These are phyloP conservation scores for Cystobasidium onofrii DNA, from an alignment of 768 basidiomycete species.

Conservation along the genomic window DNA sequence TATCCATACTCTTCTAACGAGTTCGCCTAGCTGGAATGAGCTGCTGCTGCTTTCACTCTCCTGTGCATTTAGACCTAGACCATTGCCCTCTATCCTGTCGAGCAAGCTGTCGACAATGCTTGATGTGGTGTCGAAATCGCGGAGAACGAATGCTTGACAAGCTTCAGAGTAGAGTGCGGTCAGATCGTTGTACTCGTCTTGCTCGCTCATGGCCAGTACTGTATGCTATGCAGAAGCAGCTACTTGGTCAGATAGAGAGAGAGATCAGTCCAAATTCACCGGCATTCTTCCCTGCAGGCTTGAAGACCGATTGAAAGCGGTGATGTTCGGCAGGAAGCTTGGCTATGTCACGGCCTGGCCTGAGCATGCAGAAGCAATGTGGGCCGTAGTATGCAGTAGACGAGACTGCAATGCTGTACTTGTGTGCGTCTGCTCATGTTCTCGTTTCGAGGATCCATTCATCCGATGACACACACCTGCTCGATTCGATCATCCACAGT, in stretches of 20 bases:
- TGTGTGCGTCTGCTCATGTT: too few relatives aligned
- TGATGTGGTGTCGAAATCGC: not conserved
- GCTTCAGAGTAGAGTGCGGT: conserved; percentile 20
- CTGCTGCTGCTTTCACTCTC: not conserved
- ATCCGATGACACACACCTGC: not conserved
- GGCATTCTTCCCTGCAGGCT: too few relatives aligned
- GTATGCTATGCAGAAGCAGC: too few relatives aligned
- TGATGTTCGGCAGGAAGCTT: too few relatives aligned
- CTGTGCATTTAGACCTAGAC: not conserved
- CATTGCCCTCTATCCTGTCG: not conserved
- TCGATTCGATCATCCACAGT: not conserved
- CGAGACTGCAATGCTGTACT: too few relatives aligned
- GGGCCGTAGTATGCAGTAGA: too few relatives aligned
- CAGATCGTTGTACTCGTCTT: not conserved
- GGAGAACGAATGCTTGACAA: conserved; percentile 18
- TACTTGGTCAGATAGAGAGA: not conserved
- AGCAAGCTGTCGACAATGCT: conserved; percentile 6
- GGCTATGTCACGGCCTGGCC: too few relatives aligned
- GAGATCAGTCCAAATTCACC: not conserved
- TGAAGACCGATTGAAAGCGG: too few relatives aligned
- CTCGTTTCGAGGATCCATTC: too few relatives aligned
- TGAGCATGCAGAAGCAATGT: too few relatives aligned
- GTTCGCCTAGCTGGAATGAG: not conserved
- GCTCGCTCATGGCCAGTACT: not conserved
- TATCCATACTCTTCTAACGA: conserved; percentile 20